Evolutionary conservation across 768 basidiomycete genomes (phyloP), one percentile per base, ranked within the genome.

Genomic region (Punctularia strigosozonata): DNA sequence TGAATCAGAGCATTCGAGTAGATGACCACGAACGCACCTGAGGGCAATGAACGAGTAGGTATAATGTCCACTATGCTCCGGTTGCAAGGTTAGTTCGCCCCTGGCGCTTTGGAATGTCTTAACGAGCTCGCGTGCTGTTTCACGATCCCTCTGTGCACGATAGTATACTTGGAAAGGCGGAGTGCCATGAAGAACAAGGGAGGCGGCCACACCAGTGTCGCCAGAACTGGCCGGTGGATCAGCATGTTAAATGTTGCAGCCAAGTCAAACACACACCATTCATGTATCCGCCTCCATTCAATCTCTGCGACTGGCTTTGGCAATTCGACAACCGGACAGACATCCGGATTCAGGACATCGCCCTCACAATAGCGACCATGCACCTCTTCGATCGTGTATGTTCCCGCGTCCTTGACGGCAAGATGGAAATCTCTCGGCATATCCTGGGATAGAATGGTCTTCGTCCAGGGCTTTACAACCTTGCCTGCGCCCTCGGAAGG

Each of bases 151-250:
- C 50, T 85, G 79, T 41, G 74, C 71, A 10, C 68, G 73, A 57
- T 91, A 95, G 51, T 75, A 75, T 8, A 94, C 75, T 36, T 71
- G 69, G 72, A 95, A 97, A 5, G 92, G 92, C 20, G 91, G 80
- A 3, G 80, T 81, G 13, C 92, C 94, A 36, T 80, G 83, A 36
- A 98, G 68, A 41, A 91, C 72, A 36, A 95, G 73, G 3, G 82
- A 77, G 3, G 86, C 90, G 10, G 80, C 80, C 34, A 94, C 86
- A 6, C 94, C 92, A 14, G 85, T 90, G 50, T 95, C 92, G 2
- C 87, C 84, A 36, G 87, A 87, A 55, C 85, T 89, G 46, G 24
- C n/a, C n/a, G n/a, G n/a, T n/a, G n/a, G n/a, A n/a, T n/a, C n/a
- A n/a, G n/a, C n/a, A n/a, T n/a, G n/a, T n/a, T n/a, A n/a, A n/a